A percentile compares a stretch with the other conserved stretches of the same genome.
Conservation (phyloP, 495 filamentous ascomycete species). For the Aspergillus sclerotioniger region DNA sequence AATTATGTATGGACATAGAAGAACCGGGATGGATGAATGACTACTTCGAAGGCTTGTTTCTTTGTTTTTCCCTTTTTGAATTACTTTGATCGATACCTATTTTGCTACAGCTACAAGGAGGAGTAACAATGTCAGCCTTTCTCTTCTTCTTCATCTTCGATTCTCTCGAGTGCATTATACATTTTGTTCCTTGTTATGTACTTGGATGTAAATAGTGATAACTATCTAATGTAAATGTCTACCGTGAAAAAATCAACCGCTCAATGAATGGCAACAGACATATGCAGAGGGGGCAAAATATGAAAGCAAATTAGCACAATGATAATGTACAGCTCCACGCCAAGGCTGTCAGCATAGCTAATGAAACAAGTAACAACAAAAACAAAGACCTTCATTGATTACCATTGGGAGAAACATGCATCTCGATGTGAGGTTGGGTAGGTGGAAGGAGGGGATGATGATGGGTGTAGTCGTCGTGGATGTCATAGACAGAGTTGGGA, state of each 20-base stretch:
- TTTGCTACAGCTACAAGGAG: neutral
- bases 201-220: conserved; percentile 1
- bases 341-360: neutral
- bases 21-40: neutral
- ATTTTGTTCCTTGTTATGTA: neutral
- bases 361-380: conserved; percentile 5
- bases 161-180: neutral
- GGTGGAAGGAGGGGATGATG: neutral
- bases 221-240: conserved; percentile 11
- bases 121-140: neutral
- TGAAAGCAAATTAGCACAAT: too few species aligned
- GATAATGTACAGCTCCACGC: conserved; percentile 15
- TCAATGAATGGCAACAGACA: conserved; percentile 2
- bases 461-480: neutral
- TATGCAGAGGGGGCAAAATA: neutral
- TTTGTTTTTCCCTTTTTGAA: too few species aligned
- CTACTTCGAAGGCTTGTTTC: too few species aligned
- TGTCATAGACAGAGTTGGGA: neutral
- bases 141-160: neutral
- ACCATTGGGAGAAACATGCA: neutral
- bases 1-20: neutral
- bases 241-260: neutral
- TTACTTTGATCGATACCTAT: neutral
- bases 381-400: conserved; percentile 9
- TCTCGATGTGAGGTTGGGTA: neutral